Base-by-base conservation (phyloP, 306 rosid genomes). In the Castanea crenata region DNA sequence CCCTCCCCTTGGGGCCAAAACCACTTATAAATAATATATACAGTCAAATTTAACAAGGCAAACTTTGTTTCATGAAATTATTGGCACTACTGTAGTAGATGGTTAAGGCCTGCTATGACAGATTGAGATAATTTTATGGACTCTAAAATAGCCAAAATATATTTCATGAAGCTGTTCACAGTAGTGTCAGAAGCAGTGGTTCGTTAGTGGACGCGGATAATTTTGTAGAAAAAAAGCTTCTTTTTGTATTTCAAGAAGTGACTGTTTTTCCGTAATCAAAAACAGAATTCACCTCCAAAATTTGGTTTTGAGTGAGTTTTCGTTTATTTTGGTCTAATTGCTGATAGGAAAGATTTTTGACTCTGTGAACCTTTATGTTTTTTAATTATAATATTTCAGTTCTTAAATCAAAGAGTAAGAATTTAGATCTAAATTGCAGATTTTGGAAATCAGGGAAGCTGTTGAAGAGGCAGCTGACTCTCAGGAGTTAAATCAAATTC, bases 381-480 rank as follows among this genome's bases (percentile, higher is more conserved):
- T 13, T 9, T 35, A 3, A 67, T 34, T 18, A 34, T 35, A 18
- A 9, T 67, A 35, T 35, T 19, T 35, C 52, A 67, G 15, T 67
- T 4, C 52, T 12, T 18, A 34, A 23, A 46, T 67, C 52, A n/a
- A 19, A 19, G 35, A 5, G 27, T 19, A n/a, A 18, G 72, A 44
- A 21, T 31, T 59, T 29, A 13, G 57, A 70, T 51, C 54, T 79
- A 72, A 75, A 70, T 75, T 75, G 81, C 94, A 93, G 99, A 91
- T 95, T 58, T 44, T 95, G 93, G 99, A 95, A 90, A 89, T 93
- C 86, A 86, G 98, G 88, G 98, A 91, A 88, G 96, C 83, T 27
- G 98, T 95, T 76, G 97, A 91, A 86, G 99, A 95, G 75, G 96
- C 99, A 68, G 74, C 80, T 67, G 86, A 87, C 69, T 74, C 97